phyloP scores from a whole-genome alignment of 2,329 filamentous ascomycete genomes.

The Eurotiales sp. region DNA sequence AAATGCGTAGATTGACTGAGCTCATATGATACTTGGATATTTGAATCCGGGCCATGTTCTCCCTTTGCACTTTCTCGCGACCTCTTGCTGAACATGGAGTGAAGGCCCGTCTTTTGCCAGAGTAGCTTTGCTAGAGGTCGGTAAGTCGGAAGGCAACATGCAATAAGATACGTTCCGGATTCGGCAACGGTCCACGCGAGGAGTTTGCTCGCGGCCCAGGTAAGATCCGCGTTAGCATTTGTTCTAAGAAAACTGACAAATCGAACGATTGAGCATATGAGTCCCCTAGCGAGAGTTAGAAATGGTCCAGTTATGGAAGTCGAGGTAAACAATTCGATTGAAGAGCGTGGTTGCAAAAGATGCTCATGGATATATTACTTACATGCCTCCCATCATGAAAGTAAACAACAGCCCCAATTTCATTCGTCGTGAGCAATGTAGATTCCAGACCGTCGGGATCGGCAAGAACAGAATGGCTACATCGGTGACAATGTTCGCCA shows the following conservation, averaged over 20 bases:
- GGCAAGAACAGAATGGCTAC: neutral
- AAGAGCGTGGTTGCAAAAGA: no score
- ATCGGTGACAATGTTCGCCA: neutral
- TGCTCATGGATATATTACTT: no score
- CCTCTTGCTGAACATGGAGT: no score
- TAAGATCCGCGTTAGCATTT: neutral
- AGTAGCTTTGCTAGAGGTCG: neutral
- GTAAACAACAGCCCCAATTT: neutral
- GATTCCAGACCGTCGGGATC: neutral
- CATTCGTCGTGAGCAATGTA: neutral
- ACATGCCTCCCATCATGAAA: constrained; percentile 1
- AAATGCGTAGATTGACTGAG: no score
- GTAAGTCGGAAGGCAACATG: neutral
- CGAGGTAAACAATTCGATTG: neutral
- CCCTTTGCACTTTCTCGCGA: no score
- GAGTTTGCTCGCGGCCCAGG: neutral
- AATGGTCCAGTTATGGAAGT: no score
- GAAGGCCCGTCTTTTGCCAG: no score
- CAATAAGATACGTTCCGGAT: neutral
- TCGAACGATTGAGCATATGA: neutral
- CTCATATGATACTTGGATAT: no score
- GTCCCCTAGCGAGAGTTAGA: neutral
- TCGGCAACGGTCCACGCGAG: neutral
- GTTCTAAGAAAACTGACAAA: neutral
- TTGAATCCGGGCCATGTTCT: no score